Conservation (phyloP, 805 yeast species). For the Clavispora santaluciae region DNA sequence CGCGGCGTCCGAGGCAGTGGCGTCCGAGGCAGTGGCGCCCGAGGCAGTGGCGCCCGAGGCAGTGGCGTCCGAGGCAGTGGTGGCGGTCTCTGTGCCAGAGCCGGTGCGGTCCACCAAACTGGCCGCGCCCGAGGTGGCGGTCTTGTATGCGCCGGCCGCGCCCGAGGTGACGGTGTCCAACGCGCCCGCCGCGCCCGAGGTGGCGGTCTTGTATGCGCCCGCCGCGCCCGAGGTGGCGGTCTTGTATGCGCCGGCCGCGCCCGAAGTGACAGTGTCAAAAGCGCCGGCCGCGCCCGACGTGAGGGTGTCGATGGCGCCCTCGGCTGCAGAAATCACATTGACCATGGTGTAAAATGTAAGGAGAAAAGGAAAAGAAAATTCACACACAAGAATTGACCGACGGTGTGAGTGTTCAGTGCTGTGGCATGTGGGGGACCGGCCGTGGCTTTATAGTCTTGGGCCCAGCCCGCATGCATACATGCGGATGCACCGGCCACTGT, state of each 20-base stretch:
- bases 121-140: conserved; percentile 5
- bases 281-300: conserved; percentile 15
- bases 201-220: conserved; percentile 1
- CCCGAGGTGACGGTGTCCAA: conserved; percentile 6
- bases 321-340: background rate
- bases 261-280: background rate
- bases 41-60: background rate
- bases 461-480: background rate
- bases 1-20: conserved; percentile 6
- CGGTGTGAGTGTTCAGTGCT: background rate
- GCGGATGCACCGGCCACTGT: background rate
- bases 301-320: conserved; percentile 7
- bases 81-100: conserved; percentile 14
- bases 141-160: conserved; percentile 3
- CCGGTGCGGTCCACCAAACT: conserved; percentile 8
- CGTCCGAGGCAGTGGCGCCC: background rate
- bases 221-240: conserved; percentile 14
- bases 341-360: too few species aligned
- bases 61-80: background rate
- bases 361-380: too few species aligned
- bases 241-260: conserved; percentile 1
- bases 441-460: background rate
- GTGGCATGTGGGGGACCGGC: background rate
- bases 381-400: too few species aligned
- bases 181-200: conserved; percentile 9